Evolutionary conservation across 2,329 filamentous ascomycete species (phyloP).

Genomic region (Achaetomium macrosporum): DNA sequence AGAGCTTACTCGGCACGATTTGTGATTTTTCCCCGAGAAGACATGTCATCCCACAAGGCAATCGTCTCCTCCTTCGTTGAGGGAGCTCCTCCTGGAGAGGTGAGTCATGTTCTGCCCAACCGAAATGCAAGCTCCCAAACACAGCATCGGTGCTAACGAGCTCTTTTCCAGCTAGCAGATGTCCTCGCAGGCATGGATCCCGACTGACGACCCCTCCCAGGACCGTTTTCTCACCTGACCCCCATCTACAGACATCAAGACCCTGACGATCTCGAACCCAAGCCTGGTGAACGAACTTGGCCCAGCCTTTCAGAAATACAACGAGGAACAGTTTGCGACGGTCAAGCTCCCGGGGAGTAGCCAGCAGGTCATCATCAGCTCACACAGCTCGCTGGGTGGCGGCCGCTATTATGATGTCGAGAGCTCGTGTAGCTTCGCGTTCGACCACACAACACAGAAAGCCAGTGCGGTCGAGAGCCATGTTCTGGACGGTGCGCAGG

Average conservation of each 20-base stretch:
- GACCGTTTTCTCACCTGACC: constrained; percentile 2
- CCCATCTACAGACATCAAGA: constrained; percentile 70
- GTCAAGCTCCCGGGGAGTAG: constrained; percentile 84
- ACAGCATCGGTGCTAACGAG: constrained; percentile 15
- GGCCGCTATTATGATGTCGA: constrained; percentile 87
- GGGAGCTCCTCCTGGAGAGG: constrained; percentile 93
- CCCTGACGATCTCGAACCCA: constrained; percentile 65
- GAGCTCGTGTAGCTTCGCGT: constrained; percentile 79
- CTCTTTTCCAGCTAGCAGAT: constrained; percentile 63
- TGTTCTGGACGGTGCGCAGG: constrained; percentile 67
- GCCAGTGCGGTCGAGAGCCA: constrained; percentile 77
- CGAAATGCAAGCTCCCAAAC: not conserved
- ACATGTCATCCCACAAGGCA: constrained; percentile 37
- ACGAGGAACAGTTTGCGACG: constrained; percentile 86
- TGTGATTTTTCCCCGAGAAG: not conserved
- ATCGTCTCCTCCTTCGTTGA: constrained; percentile 82
- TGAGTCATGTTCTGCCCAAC: constrained; percentile 38
- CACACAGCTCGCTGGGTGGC: constrained; percentile 73
- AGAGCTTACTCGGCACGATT: too few relatives aligned
- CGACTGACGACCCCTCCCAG: not conserved
- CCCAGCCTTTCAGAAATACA: constrained; percentile 89
- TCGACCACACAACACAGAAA: constrained; percentile 83
- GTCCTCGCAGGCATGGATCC: constrained; percentile 68
- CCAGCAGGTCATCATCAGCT: constrained; percentile 78
- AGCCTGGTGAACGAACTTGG: constrained; percentile 64